phyloP scores from a whole-genome alignment of 2,329 filamentous ascomycete genomes.

The Orbilia javanica region DNA sequence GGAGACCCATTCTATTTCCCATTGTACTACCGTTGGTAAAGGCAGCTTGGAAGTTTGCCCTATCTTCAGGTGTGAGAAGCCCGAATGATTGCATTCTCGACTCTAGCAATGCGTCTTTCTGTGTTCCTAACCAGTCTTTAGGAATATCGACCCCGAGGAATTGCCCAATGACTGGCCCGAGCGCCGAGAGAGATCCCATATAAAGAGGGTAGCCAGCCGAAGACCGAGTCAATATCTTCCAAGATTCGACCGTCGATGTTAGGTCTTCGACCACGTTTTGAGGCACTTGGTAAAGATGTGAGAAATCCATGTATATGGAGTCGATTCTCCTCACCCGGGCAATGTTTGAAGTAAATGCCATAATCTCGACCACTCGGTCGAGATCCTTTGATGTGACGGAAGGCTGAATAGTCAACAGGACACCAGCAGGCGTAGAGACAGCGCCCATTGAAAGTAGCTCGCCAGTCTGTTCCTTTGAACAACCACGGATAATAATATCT shows the following conservation, averaged over 20 bases:
- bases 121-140: background rate
- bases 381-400: conserved; percentile 11
- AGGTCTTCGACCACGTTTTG: background rate
- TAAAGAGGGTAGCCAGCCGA: conserved; percentile 24
- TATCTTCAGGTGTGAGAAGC: background rate
- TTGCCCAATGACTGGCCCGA: conserved; percentile 26
- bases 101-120: background rate
- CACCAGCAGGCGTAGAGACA: background rate
- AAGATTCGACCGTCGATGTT: conserved; percentile 11
- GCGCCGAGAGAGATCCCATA: conserved; percentile 18
- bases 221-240: conserved; percentile 2
- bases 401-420: conserved; percentile 24
- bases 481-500: background rate
- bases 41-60: background rate
- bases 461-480: conserved; percentile 2
- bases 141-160: conserved; percentile 26
- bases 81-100: conserved; percentile 31
- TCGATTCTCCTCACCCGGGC: background rate
- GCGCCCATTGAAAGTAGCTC: conserved; percentile 6
- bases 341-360: background rate
- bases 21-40: conserved; percentile 46
- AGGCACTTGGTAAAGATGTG: background rate
- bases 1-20: conserved; percentile 46
- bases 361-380: background rate
- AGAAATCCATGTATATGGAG: background rate